Conservation (phyloP, 2,329 filamentous ascomycete genomes). For the Penicillium hordei region DNA sequence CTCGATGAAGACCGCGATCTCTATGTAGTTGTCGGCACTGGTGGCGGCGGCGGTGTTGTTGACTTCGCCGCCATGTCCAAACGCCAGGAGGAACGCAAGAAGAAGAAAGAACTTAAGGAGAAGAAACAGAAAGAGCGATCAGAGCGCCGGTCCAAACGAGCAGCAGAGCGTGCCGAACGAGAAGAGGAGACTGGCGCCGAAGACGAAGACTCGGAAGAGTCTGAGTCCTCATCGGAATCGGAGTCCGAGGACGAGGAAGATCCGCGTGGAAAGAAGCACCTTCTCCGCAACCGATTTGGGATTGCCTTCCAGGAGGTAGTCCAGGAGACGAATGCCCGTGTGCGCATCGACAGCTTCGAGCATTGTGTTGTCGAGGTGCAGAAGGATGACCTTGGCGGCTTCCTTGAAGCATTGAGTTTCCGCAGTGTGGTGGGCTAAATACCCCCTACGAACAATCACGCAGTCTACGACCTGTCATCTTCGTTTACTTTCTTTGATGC, state of each 20-base stretch:
- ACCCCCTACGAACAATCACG: constrained; percentile 18
- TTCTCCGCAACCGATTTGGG: constrained; percentile 85
- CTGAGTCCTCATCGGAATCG: constrained; percentile 57
- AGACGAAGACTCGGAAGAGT: constrained; percentile 63
- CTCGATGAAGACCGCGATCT: constrained; percentile 83
- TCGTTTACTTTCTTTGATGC: constrained; percentile 17
- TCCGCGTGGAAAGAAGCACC: constrained; percentile 59
- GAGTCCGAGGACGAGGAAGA: constrained; percentile 58
- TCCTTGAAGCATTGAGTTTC: constrained; percentile 87
- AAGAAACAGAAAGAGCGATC: constrained; percentile 63
- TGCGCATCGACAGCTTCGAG: constrained; percentile 94
- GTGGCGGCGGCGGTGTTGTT: constrained; percentile 75
- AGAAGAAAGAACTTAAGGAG: constrained; percentile 63
- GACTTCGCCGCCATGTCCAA: constrained; percentile 66
- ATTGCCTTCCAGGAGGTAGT: constrained; percentile 95
- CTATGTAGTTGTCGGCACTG: constrained; percentile 90
- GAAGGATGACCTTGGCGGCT: constrained; percentile 88
- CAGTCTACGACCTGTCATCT: constrained; percentile 26
- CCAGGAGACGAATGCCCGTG: constrained; percentile 81
- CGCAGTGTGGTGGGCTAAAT: constrained; percentile 71
- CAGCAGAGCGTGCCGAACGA: constrained; percentile 50
- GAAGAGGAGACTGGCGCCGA: constrained; percentile 55
- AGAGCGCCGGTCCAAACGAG: constrained; percentile 62
- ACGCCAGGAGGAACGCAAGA: constrained; percentile 62
- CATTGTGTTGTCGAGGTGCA: constrained; percentile 97